A percentile compares a stretch with the other conserved stretches of the same genome.
These are phyloP conservation scores for Suhomyces yuchorum DNA, from an alignment of 1,139 yeast species.

Conservation along the genomic window DNA sequence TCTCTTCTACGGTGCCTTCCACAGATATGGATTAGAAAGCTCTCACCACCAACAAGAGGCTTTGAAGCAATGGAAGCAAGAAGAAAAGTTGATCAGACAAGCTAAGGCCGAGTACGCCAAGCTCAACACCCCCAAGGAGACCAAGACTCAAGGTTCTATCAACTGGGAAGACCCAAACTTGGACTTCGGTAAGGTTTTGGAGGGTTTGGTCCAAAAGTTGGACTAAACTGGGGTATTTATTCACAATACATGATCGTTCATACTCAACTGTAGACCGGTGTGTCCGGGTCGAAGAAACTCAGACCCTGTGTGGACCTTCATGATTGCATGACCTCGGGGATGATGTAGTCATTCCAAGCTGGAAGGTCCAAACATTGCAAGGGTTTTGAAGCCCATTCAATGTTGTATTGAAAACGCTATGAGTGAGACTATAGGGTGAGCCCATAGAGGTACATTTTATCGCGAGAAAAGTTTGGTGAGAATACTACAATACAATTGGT, in stretches of 20 bases:
- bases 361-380: no score
- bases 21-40: slow-evolving; percentile 69
- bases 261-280: not conserved
- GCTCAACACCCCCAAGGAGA: slow-evolving; percentile 50
- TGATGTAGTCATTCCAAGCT: no score
- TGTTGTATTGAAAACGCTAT: no score
- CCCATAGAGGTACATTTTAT: no score
- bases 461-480: no score
- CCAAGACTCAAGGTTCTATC: slow-evolving; percentile 44
- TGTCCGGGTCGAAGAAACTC: not conserved
- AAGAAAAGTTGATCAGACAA: slow-evolving; percentile 76
- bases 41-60: slow-evolving; percentile 62
- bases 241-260: slow-evolving; percentile 1
- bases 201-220: slow-evolving; percentile 46
- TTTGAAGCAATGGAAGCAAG: slow-evolving; percentile 59
- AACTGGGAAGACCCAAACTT: slow-evolving; percentile 90
- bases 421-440: no score
- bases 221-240: slow-evolving; percentile 25
- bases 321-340: not conserved
- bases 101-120: slow-evolving; percentile 89
- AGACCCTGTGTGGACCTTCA: not conserved
- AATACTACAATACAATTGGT: no score
- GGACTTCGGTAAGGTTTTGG: slow-evolving; percentile 65
- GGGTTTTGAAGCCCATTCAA: no score
- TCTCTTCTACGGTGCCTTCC: slow-evolving; percentile 84